These are phyloP conservation scores for Sequoia sempervirens DNA, from an alignment of 75 land plant species.

Conservation along the genomic window DNA sequence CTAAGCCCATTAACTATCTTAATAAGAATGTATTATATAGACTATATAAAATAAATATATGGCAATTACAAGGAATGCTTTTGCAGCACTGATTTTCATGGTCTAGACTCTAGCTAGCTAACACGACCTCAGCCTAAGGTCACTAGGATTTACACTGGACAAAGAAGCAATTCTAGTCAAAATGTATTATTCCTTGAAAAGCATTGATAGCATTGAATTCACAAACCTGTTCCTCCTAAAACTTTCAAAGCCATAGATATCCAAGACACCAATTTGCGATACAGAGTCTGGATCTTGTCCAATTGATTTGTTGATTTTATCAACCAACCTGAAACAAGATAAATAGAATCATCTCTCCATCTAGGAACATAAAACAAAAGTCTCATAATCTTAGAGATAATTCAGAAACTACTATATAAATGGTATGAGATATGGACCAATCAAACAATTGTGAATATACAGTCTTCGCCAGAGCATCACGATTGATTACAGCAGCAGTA, in stretches of 20 bases:
- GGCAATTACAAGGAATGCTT: not conserved
- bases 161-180: not conserved
- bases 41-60: not conserved
- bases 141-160: not conserved
- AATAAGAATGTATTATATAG: not conserved
- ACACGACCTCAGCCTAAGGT: not conserved
- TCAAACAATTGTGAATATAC: constrained; percentile 65
- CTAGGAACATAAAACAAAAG: not conserved
- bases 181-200: not conserved
- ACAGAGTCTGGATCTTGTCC: constrained; percentile 74
- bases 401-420: not conserved
- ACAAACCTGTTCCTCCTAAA: constrained; percentile 71
- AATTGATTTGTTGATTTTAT: constrained; percentile 78
- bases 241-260: constrained; percentile 94
- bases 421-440: constrained; percentile 35
- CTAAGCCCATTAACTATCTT: not conserved
- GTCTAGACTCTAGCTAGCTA: too few species aligned
- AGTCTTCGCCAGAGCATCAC: constrained; percentile 71
- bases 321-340: constrained; percentile 67
- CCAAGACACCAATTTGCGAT: constrained; percentile 75
- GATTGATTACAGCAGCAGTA: constrained; percentile 64
- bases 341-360: not conserved
- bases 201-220: not conserved
- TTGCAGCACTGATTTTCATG: not conserved
- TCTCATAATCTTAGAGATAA: not conserved